Conservation (phyloP, 768 basidiomycete genomes). For the Suillus brevipes region DNA sequence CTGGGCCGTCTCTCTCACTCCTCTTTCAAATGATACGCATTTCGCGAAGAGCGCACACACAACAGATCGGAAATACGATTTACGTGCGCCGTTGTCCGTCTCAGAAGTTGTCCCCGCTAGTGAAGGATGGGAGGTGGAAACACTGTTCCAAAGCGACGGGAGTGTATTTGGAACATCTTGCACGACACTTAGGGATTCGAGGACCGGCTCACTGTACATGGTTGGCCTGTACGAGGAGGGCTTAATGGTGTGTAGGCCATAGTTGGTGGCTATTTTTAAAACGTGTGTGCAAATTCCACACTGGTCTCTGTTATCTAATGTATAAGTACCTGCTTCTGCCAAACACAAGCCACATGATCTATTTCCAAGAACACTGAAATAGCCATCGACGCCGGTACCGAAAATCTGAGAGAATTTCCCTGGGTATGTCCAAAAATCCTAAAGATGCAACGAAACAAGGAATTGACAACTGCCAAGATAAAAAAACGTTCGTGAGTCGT, state of each 20-base stretch:
- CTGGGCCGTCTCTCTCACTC: slow-evolving; percentile 55
- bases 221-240: slow-evolving; percentile 61
- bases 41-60: slow-evolving; percentile 3
- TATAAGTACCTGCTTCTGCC: not conserved
- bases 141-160: slow-evolving; percentile 78
- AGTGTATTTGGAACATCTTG: slow-evolving; percentile 53
- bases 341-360: not conserved
- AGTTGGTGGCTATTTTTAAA: not conserved
- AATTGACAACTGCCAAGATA: not conserved
- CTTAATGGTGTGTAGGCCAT: slow-evolving; percentile 48
- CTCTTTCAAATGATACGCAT: slow-evolving; percentile 6
- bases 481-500: not conserved
- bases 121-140: slow-evolving; percentile 46
- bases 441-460: not conserved
- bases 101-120: slow-evolving; percentile 39
- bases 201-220: slow-evolving; percentile 50
- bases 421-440: not conserved
- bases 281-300: not conserved
- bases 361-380: not conserved
- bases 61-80: slow-evolving; percentile 34
- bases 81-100: slow-evolving; percentile 49
- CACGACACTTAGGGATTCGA: slow-evolving; percentile 52
- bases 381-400: not conserved
- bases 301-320: not conserved
- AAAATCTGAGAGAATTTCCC: not conserved